Base-by-base conservation (phyloP, 1,139 yeast species). In the Yamadazyma atlantica region DNA sequence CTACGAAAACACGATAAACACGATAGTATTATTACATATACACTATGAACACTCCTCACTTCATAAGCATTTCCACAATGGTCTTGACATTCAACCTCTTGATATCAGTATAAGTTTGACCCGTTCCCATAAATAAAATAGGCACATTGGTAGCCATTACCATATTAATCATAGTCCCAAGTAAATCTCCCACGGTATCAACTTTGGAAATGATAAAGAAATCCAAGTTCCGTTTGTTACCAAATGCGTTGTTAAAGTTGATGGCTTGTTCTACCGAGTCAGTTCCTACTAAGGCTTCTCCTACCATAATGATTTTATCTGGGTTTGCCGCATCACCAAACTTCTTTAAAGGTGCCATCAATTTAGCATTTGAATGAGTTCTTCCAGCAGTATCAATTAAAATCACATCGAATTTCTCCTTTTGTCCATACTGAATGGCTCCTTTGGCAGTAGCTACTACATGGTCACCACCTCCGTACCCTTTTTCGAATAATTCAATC, bases 331-430 rank as follows among this genome's bases (percentile, higher is more conserved):
- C 90, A 53, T 86, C 90, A 21, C 97, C 97, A 64, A 92, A 94
- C 43, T 92, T 88, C 53, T 90, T 95, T 49, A 92, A 69, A 8
- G 97, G 96, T 0, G 96, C 92, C 98, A 92, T 92, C 47, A 92
- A 74, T 44, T 94, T 84, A 19, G 94, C 86, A 58, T 94, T 97
- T 47, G 94, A 89, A 57, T 94, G 98, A 38, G 98, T 82, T 66
- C 98, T 78, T 27, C 98, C 98, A 0, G 98, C 98, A 6, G 98
- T 92, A 63, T 92, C 98, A 71, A 92, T 87, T 44, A 92, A 69
- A 7, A 92, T 95, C 21, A 94, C 82, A 56, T 92, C 97, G 53
- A 78, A 92, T 2, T 51, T 38, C 12, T 75, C 69, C 36, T 78
- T 70, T 38, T 77, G 73, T 27, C 75, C 75, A 56, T 77, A 76